These are phyloP conservation scores for Straminergon stramineum DNA, from an alignment of 225 moss, liverwort and hornwort species.

Conservation along the genomic window DNA sequence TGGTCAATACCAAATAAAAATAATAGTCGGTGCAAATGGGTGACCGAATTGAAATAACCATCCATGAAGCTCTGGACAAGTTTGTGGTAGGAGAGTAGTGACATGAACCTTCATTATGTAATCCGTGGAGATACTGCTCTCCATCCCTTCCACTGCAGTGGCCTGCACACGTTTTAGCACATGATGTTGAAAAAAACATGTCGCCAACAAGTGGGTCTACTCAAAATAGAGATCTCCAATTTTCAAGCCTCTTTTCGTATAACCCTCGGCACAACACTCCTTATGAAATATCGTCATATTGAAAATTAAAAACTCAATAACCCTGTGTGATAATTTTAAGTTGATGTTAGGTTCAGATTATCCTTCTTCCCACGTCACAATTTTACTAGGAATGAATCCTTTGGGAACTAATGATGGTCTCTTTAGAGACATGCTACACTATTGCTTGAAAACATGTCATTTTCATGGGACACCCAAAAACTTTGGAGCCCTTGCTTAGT, in stretches of 20 bases:
- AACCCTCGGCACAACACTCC: not conserved
- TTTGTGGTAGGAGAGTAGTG: not conserved
- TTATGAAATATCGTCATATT: not conserved
- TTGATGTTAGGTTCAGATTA: not conserved
- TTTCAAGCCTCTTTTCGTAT: not conserved
- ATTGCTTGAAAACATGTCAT: not conserved
- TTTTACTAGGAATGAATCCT: not conserved
- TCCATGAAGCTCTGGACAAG: not conserved
- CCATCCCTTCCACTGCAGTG: constrained; percentile 45
- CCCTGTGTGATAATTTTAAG: not conserved
- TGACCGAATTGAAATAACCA: not conserved
- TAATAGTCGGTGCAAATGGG: not conserved
- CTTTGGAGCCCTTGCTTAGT: not conserved
- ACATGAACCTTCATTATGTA: constrained; percentile 58
- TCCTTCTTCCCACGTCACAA: not conserved
- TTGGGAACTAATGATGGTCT: not conserved
- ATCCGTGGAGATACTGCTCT: constrained; percentile 63
- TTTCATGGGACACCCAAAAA: no score
- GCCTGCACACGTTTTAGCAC: constrained; percentile 17
- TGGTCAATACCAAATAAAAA: not conserved
- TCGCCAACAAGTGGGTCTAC: not conserved
- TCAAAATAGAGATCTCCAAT: not conserved
- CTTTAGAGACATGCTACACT: not conserved
- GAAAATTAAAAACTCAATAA: not conserved
- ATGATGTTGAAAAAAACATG: not conserved